Percentiles rank a stretch among this genome's conserved stretches.
Evolutionary conservation across 495 filamentous ascomycete genomes (phyloP).

Genomic region (Pyronema omphalodes): DNA sequence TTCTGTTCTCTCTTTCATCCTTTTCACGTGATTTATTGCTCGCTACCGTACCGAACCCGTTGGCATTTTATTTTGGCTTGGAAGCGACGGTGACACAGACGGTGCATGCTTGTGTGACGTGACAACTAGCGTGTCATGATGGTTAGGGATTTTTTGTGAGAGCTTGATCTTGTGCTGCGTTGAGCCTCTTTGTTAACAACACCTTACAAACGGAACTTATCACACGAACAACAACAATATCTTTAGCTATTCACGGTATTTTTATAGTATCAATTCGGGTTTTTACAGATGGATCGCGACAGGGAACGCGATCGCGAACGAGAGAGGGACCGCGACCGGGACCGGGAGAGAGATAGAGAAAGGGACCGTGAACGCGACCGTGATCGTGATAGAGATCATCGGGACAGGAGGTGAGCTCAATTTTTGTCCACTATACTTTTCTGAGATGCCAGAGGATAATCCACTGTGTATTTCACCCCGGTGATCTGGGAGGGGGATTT

Average conservation of each 20-base stretch:
- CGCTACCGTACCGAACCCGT: no score
- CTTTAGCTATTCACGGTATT: not conserved
- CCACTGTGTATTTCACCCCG: no score
- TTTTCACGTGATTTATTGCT: no score
- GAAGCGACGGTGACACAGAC: no score
- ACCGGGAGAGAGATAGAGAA: slow-evolving; percentile 16
- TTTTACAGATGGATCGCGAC: not conserved
- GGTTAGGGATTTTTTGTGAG: no score
- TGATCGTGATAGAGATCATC: slow-evolving; percentile 6
- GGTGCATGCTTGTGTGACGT: no score
- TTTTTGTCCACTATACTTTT: not conserved
- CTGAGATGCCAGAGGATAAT: no score
- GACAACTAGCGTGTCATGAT: no score
- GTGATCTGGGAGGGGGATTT: no score
- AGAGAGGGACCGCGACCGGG: slow-evolving; percentile 2
- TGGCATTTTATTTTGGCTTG: no score
- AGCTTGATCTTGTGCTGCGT: no score
- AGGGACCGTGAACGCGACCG: slow-evolving; percentile 20
- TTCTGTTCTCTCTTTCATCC: no score
- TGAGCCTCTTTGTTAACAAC: not conserved
- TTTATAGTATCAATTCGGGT: not conserved
- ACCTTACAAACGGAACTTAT: not conserved
- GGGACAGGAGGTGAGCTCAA: slow-evolving; percentile 17
- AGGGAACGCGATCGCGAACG: slow-evolving; percentile 1
- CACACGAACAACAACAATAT: not conserved